A percentile compares a stretch with the other conserved stretches of the same genome.
Conservation (phyloP, 1,284 basidiomycete species). For the Fomitopsis schrenkii region DNA sequence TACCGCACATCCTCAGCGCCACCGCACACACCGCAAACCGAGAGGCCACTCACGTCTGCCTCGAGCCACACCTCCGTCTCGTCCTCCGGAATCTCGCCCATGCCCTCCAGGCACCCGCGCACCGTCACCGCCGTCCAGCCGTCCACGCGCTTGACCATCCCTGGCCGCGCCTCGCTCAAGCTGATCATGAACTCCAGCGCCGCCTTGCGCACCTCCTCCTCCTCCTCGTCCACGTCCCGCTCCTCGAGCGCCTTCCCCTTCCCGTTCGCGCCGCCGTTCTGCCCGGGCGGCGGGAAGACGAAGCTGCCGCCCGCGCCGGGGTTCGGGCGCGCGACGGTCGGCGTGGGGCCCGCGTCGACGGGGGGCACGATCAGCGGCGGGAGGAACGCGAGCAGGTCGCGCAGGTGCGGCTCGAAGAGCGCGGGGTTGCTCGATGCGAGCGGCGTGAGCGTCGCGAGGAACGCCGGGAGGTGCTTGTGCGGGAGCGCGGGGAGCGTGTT, state of each 20-base stretch:
- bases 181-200: conserved; percentile 77
- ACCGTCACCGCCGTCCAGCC: conserved; percentile 70
- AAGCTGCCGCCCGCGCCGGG: conserved; percentile 42
- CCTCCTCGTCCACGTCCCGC: conserved; percentile 38
- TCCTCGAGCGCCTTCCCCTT: conserved; percentile 21
- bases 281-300: conserved; percentile 46
- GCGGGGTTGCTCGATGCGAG: conserved; percentile 62
- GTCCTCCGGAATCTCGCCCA: conserved; percentile 70
- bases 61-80: conserved; percentile 62
- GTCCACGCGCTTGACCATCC: conserved; percentile 59
- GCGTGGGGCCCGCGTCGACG: conserved; percentile 69
- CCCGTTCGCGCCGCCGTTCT: conserved; percentile 7
- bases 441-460: conserved; percentile 67
- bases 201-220: conserved; percentile 55
- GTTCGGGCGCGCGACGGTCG: conserved; percentile 65
- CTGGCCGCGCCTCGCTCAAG: conserved; percentile 63
- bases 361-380: conserved; percentile 59
- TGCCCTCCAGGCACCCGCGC: conserved; percentile 71
- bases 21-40: background rate
- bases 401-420: conserved; percentile 66
- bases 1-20: conserved; percentile 19
- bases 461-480: conserved; percentile 51
- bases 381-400: conserved; percentile 59
- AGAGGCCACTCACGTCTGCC: conserved; percentile 55
- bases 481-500: conserved; percentile 57